phyloP scores from a whole-genome alignment of 768 basidiomycete genomes.

The Cystobasidium tubakii region DNA sequence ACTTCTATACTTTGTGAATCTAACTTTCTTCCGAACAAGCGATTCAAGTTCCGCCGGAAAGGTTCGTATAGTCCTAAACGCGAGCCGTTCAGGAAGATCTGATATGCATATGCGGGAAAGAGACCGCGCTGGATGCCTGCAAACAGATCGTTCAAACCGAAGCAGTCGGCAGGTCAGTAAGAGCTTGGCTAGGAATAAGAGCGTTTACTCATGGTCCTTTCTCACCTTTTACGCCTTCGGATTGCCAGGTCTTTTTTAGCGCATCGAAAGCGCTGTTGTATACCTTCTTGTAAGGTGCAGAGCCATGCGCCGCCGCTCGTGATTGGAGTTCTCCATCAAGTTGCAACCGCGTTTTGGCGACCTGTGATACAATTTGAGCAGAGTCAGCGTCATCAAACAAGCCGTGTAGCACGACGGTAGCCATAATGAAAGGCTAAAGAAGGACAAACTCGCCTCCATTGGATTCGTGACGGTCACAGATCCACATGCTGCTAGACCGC shows the following conservation, averaged over 20 bases:
- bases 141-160: too few species aligned
- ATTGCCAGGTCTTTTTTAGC: conserved; percentile 50
- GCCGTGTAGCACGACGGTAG: not conserved
- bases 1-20: conserved; percentile 67
- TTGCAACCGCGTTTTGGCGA: conserved; percentile 90
- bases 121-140: conserved; percentile 80
- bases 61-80: conserved; percentile 86
- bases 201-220: too few species aligned
- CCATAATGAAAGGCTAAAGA: conserved; percentile 23
- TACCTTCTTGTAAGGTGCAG: conserved; percentile 56
- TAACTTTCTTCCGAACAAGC: conserved; percentile 58
- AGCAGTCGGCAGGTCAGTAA: too few species aligned
- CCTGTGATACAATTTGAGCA: conserved; percentile 49
- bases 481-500: conserved; percentile 82
- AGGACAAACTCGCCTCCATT: not conserved
- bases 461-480: conserved; percentile 56
- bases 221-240: conserved; percentile 42
- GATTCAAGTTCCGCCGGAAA: conserved; percentile 67
- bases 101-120: conserved; percentile 68
- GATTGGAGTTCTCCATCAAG: conserved; percentile 83
- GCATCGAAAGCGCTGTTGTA: conserved; percentile 88
- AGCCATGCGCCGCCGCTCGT: not conserved
- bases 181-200: too few species aligned
- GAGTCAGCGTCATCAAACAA: not conserved
- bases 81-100: conserved; percentile 65